phyloP scores from a whole-genome alignment of 148 eudicot genomes.

The Pouteria glomerata region DNA sequence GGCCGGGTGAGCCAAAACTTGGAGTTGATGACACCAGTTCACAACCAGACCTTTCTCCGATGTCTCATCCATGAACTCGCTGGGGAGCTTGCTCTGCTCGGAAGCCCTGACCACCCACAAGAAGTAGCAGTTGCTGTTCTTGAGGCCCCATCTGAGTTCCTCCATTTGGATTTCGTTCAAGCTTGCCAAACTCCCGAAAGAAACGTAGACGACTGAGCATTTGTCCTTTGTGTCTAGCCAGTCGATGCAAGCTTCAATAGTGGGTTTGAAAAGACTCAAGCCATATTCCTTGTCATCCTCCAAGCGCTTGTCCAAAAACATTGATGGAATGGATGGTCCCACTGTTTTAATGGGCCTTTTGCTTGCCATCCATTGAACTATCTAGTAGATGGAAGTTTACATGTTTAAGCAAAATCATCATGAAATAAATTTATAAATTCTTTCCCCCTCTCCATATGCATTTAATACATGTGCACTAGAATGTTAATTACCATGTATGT shows the following conservation, averaged over 20 bases:
- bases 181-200: slow-evolving; percentile 51
- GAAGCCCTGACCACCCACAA: slow-evolving; percentile 53
- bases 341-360: slow-evolving; percentile 34
- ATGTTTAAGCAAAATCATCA: background rate
- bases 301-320: too few species aligned
- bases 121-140: slow-evolving; percentile 24
- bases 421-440: background rate
- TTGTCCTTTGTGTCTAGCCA: slow-evolving; percentile 43
- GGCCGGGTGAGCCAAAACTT: slow-evolving; percentile 30
- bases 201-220: slow-evolving; percentile 39
- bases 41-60: slow-evolving; percentile 31
- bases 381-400: slow-evolving; percentile 16
- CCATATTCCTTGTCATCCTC: slow-evolving; percentile 43
- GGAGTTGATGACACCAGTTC: slow-evolving; percentile 44
- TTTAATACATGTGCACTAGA: too few species aligned
- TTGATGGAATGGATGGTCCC: slow-evolving; percentile 50
- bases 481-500: too few species aligned
- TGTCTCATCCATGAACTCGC: slow-evolving; percentile 17
- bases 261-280: slow-evolving; percentile 32
- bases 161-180: slow-evolving; percentile 35
- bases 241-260: slow-evolving; percentile 14
- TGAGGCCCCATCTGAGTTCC: slow-evolving; percentile 44
- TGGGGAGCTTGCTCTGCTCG: slow-evolving; percentile 37
- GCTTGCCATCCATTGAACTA: slow-evolving; percentile 32
- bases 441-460: too few species aligned